phyloP scores from a whole-genome alignment of 2,329 filamentous ascomycete genomes.

The Ceratocystis albifundus region DNA sequence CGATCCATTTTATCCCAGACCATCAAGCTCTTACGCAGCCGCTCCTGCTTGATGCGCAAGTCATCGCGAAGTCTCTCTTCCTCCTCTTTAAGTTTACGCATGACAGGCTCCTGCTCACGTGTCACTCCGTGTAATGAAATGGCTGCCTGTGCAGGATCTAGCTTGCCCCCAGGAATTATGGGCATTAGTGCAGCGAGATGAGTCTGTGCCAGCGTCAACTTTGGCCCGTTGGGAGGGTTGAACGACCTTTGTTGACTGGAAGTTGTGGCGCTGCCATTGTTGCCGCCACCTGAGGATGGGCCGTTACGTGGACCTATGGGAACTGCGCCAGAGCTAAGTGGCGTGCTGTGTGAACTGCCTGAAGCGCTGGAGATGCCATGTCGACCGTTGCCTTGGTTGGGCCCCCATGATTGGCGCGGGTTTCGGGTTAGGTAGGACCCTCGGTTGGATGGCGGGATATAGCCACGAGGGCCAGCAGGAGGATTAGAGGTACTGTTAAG shows the following conservation, averaged over 20 bases:
- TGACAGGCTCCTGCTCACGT: constrained; percentile 44
- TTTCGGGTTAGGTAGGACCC: constrained; percentile 34
- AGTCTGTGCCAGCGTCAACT: constrained; percentile 42
- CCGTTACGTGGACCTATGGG: constrained; percentile 47
- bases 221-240: constrained; percentile 26
- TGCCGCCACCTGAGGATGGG: constrained; percentile 28
- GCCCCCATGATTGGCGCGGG: constrained; percentile 37
- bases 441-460: constrained; percentile 32
- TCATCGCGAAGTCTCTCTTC: constrained; percentile 47
- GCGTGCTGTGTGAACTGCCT: constrained; percentile 30
- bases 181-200: constrained; percentile 42
- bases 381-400: constrained; percentile 25
- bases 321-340: constrained; percentile 34
- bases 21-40: constrained; percentile 41
- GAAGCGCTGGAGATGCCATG: constrained; percentile 24
- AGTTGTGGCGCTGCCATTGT: background rate
- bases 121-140: constrained; percentile 37
- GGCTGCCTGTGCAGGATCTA: constrained; percentile 38
- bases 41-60: constrained; percentile 42
- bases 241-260: background rate
- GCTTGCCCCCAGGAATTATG: constrained; percentile 43
- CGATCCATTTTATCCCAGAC: constrained; percentile 45
- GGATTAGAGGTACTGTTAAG: constrained; percentile 36
- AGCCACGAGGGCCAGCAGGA: constrained; percentile 45
- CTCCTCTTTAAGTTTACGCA: constrained; percentile 44